Conservation (phyloP, 495 filamentous ascomycete genomes). For the Cryomyces antarcticus region DNA sequence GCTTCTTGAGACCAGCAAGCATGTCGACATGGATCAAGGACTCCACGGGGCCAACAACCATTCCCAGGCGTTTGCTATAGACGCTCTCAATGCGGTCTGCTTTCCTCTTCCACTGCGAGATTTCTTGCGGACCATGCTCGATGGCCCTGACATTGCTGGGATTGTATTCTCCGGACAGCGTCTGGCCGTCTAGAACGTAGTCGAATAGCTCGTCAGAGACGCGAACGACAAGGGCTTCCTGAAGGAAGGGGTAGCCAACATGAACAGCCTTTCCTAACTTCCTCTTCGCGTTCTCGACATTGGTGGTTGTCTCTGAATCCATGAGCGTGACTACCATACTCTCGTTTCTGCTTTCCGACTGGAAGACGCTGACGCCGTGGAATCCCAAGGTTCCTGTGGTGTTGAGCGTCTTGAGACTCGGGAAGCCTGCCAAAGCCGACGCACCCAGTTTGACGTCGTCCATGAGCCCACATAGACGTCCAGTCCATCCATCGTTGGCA, state of each 20-base stretch:
- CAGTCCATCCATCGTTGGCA: conserved; percentile 78
- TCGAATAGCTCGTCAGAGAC: conserved; percentile 91
- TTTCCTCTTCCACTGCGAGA: conserved; percentile 68
- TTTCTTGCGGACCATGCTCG: conserved; percentile 59
- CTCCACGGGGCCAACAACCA: conserved; percentile 72
- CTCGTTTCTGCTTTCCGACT: conserved; percentile 89
- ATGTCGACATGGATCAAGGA: conserved; percentile 80
- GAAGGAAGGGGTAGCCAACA: conserved; percentile 88
- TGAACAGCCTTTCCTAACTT: conserved; percentile 73
- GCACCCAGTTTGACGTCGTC: conserved; percentile 70
- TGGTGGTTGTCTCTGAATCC: conserved; percentile 50
- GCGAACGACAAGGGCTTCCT: conserved; percentile 72
- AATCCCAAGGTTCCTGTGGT: conserved; percentile 63
- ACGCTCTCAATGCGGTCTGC: conserved; percentile 59
- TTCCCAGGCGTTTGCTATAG: conserved; percentile 79
- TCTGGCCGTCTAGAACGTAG: conserved; percentile 34
- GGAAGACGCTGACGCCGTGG: conserved; percentile 90
- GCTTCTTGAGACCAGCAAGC: conserved; percentile 77
- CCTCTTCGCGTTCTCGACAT: conserved; percentile 46
- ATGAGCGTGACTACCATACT: conserved; percentile 80
- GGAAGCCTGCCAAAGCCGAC: conserved; percentile 77
- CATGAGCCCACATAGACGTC: conserved; percentile 65
- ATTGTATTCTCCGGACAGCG: conserved; percentile 22
- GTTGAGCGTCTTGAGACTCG: conserved; percentile 64
- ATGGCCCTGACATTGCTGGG: conserved; percentile 35